These are phyloP conservation scores for Rhizopus delemar DNA, from an alignment of 371 early-diverging fungal genomes.

Conservation along the genomic window DNA sequence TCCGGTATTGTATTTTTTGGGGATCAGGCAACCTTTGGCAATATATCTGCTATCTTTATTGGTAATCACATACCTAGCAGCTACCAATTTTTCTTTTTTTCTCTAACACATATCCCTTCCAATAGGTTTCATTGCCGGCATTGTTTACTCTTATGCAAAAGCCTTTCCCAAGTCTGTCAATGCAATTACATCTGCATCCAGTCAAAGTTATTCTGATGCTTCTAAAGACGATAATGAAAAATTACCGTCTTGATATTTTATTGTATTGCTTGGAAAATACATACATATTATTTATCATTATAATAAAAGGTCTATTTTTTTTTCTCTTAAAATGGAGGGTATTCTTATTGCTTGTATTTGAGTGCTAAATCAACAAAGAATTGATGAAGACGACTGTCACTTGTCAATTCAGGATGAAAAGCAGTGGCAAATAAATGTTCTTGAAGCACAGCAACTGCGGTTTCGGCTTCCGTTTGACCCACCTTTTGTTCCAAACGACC, in stretches of 20 bases:
- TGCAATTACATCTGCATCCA: slow-evolving; percentile 29
- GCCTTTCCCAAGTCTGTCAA: slow-evolving; percentile 28
- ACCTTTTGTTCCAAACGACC: slow-evolving; percentile 53
- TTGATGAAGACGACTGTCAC: slow-evolving; percentile 81
- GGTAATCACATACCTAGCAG: slow-evolving; percentile 28
- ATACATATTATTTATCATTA: neutral
- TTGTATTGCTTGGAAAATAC: neutral
- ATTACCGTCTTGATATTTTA: slow-evolving; percentile 9
- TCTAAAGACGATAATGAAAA: slow-evolving; percentile 26
- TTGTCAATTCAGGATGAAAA: slow-evolving; percentile 95
- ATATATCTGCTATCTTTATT: slow-evolving; percentile 79
- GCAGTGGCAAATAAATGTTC: slow-evolving; percentile 86
- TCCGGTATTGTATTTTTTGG: slow-evolving; percentile 94
- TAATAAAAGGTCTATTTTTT: slow-evolving; percentile 3
- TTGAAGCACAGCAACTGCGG: slow-evolving; percentile 88
- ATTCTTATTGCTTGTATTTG: slow-evolving; percentile 5
- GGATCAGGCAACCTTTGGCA: slow-evolving; percentile 80
- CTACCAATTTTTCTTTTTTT: neutral
- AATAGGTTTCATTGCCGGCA: slow-evolving; percentile 78
- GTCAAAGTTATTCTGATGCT: slow-evolving; percentile 37
- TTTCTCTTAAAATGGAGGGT: neutral
- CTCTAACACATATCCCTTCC: neutral
- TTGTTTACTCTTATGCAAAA: slow-evolving; percentile 81
- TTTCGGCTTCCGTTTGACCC: slow-evolving; percentile 54
- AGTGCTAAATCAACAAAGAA: slow-evolving; percentile 74